Conservation (phyloP, 2,329 filamentous ascomycete genomes). For the Pseudonectria foliicola region DNA sequence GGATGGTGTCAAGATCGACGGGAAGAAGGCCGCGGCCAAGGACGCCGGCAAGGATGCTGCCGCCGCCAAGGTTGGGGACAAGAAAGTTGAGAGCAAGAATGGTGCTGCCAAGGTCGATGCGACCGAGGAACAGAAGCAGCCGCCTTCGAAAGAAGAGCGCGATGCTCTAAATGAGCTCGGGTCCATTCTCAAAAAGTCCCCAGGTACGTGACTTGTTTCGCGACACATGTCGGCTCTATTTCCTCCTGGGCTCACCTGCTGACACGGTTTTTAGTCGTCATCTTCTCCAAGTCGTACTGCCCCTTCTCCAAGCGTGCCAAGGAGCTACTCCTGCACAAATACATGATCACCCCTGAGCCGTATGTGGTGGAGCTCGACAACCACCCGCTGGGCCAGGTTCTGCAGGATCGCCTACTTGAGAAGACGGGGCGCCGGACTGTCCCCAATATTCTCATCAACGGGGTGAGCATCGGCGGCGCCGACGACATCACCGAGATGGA, state of each 20-base stretch:
- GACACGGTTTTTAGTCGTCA: slow-evolving; percentile 61
- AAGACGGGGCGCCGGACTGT: slow-evolving; percentile 80
- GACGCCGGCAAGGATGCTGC: slow-evolving; percentile 6
- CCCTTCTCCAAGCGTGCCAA: slow-evolving; percentile 82
- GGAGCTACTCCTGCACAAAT: slow-evolving; percentile 72
- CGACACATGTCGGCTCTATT: neutral
- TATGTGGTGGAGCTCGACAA: slow-evolving; percentile 86
- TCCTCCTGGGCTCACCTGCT: too few species aligned
- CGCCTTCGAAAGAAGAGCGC: slow-evolving; percentile 51
- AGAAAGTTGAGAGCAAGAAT: neutral
- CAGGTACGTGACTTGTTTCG: slow-evolving; percentile 50
- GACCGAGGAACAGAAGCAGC: slow-evolving; percentile 27
- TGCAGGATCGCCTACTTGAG: slow-evolving; percentile 66
- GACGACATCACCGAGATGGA: slow-evolving; percentile 77
- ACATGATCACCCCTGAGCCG: slow-evolving; percentile 73
- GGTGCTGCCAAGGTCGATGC: neutral
- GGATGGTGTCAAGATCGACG: slow-evolving; percentile 35
- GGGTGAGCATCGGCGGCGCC: slow-evolving; percentile 80
- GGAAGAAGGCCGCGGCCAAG: slow-evolving; percentile 17
- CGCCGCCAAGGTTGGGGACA: slow-evolving; percentile 18
- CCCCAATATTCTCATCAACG: slow-evolving; percentile 84
- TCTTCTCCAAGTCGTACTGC: slow-evolving; percentile 95
- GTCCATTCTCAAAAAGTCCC: slow-evolving; percentile 72
- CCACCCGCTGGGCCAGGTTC: slow-evolving; percentile 62
- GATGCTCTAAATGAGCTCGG: slow-evolving; percentile 67